A percentile compares a stretch with the other conserved stretches of the same genome.
phyloP scores from a whole-genome alignment of 2,329 filamentous ascomycete species.

The Bipolaris oryzae region DNA sequence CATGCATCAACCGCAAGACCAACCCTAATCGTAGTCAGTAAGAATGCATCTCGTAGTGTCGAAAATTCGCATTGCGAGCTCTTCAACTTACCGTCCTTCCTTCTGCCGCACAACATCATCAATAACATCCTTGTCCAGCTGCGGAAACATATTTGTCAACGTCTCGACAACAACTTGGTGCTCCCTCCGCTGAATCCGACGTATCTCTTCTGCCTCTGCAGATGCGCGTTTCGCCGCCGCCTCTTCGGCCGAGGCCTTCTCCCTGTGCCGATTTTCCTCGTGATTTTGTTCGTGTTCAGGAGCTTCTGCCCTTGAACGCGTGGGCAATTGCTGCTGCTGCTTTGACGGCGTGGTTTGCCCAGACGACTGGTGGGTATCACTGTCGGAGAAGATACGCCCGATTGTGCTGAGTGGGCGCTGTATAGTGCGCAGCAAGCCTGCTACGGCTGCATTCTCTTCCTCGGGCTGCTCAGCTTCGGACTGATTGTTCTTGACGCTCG shows the following conservation, averaged over 20 bases:
- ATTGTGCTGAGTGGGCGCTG: constrained; percentile 90
- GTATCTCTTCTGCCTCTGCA: constrained; percentile 85
- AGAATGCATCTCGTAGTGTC: not conserved
- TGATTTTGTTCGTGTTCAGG: constrained; percentile 20
- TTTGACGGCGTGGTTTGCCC: constrained; percentile 56
- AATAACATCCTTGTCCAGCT: constrained; percentile 91
- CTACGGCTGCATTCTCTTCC: constrained; percentile 76
- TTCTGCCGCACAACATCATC: constrained; percentile 96
- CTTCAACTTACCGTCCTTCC: constrained; percentile 78
- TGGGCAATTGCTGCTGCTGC: constrained; percentile 52
- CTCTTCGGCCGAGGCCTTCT: constrained; percentile 73
- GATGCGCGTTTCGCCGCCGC: constrained; percentile 89
- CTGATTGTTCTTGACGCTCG: constrained; percentile 54
- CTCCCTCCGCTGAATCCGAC: constrained; percentile 80
- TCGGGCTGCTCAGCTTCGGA: constrained; percentile 56
- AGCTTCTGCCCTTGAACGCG: constrained; percentile 49
- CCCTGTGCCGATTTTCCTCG: constrained; percentile 37
- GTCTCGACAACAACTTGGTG: constrained; percentile 93
- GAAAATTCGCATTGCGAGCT: too few species aligned
- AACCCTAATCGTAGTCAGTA: constrained; percentile 11
- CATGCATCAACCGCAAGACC: constrained; percentile 23
- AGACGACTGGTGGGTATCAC: constrained; percentile 45
- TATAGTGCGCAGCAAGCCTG: constrained; percentile 85
- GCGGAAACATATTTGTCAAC: constrained; percentile 93
- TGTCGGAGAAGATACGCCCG: constrained; percentile 90